These are phyloP conservation scores for Sphaerostilbella broomeana DNA, from an alignment of 2,329 filamentous ascomycete species.

Conservation along the genomic window DNA sequence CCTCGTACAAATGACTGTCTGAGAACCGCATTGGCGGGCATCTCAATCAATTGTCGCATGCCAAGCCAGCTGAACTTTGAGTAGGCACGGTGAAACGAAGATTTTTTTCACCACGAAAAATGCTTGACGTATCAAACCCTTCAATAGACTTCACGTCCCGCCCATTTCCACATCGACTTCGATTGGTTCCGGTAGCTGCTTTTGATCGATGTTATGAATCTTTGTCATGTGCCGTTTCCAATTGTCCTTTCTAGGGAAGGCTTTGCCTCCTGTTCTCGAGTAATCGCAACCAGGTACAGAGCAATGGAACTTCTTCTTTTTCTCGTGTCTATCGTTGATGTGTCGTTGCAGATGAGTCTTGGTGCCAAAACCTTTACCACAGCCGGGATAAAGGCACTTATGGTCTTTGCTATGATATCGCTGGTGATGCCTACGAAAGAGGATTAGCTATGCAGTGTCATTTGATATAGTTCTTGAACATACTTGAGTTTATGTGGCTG, in stretches of 20 bases:
- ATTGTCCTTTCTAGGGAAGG: constrained; percentile 56
- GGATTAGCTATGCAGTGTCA: too few species aligned
- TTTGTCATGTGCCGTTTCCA: constrained; percentile 58
- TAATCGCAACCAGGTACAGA: constrained; percentile 48
- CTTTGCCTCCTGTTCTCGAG: constrained; percentile 50
- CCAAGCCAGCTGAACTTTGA: too few species aligned
- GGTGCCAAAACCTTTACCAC: constrained; percentile 52
- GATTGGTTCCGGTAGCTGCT: constrained; percentile 35
- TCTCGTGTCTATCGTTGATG: constrained; percentile 55
- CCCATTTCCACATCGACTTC: constrained; percentile 33
- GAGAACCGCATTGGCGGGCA: too few species aligned
- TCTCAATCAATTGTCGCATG: too few species aligned
- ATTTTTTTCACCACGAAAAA: too few species aligned
- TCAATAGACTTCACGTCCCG: too few species aligned
- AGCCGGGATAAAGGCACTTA: constrained; percentile 46
- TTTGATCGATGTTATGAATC: constrained; percentile 44
- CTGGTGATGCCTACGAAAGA: constrained; percentile 45
- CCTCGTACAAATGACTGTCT: too few species aligned
- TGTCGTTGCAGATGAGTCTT: constrained; percentile 57
- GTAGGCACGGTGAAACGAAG: too few species aligned
- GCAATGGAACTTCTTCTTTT: constrained; percentile 55
- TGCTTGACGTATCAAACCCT: too few species aligned
- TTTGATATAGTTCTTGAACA: constrained; percentile 19
- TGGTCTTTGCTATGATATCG: constrained; percentile 56
- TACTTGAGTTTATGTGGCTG: constrained; percentile 56